Conservation (phyloP, 805 yeast species). For the Candida nitratophila region DNA sequence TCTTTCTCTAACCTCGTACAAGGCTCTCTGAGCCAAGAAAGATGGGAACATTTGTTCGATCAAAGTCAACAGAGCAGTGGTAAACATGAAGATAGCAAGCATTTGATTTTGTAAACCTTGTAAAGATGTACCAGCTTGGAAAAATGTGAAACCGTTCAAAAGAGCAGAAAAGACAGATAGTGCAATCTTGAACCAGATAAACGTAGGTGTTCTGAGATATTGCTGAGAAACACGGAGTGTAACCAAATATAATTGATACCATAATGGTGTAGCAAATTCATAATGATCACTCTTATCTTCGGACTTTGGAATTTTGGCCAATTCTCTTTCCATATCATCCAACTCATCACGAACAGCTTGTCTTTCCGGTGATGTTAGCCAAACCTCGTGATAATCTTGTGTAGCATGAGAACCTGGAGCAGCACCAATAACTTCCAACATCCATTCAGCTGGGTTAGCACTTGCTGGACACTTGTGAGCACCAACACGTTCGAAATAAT, state of each 20-base stretch:
- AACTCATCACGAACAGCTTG: conserved; percentile 18
- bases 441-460: conserved; percentile 75
- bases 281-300: conserved; percentile 1
- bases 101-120: conserved; percentile 55
- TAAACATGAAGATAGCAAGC: conserved; percentile 45
- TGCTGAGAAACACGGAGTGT: conserved; percentile 31
- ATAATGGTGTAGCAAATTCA: conserved; percentile 40
- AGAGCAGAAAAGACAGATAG: conserved; percentile 33
- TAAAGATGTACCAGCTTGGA: conserved; percentile 42
- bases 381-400: conserved; percentile 57
- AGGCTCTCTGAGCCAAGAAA: conserved; percentile 49
- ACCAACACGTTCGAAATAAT: conserved; percentile 46
- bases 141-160: conserved; percentile 53
- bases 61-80: conserved; percentile 50
- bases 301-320: conserved; percentile 21
- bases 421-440: conserved; percentile 70
- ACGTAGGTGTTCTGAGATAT: conserved; percentile 41
- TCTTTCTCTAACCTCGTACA: conserved; percentile 67
- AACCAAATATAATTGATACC: conserved; percentile 28
- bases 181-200: conserved; percentile 40
- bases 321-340: conserved; percentile 7
- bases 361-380: conserved; percentile 35
- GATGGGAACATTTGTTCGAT: conserved; percentile 59
- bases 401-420: conserved; percentile 61
- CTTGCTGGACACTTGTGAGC: conserved; percentile 54